Evolutionary conservation across 257 asterid species (phyloP), one percentile per base, ranked within the genome.

Genomic region (Solanum virginianum): DNA sequence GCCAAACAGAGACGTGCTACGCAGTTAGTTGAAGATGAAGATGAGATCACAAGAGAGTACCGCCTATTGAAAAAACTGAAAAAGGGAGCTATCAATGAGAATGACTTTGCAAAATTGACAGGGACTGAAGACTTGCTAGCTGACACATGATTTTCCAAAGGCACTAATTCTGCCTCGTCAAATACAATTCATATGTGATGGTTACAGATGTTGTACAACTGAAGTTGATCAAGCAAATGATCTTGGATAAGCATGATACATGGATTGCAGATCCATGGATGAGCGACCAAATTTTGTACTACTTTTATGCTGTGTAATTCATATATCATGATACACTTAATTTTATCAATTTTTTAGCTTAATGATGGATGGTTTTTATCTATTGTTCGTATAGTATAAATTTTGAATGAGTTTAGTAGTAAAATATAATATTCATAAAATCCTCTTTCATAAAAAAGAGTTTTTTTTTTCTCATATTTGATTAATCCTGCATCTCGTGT

Each of bases 1-100:
- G 98, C 99, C n/a, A 89, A 86, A 83, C 95, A 94, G 88, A 92
- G 98, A 84, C 96, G 98, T 53, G 96, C 98, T 24, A 90, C 84
- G 60, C 98, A 97, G 82, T 90, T 97, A 26, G 87, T 91, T 29
- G 98, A 95, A 86, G 98, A 95, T 85, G 98, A 97, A 24, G 98
- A 95, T 32, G 98, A 96, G 87, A 86, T 95, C 55, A 91, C 91
- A 8, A 86, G 90, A 10, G 98, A 94, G 69, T 95, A 96, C 88
- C 95, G 97, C 69, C 85, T 93, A 49, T 88, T 96, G 72, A 95
- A 92, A 90, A 96, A 93, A 87, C 92, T 95, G 62, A 95, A 95
- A 82, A 92, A 88, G 84, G 98, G 99, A 0, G 89, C 84, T 49
- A 94, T 96, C 39, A 89, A 85, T 79, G 98, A 96, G 88, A 88